These are phyloP conservation scores for Pichia sp. DNA, from an alignment of 1,139 yeast species.

Conservation along the genomic window DNA sequence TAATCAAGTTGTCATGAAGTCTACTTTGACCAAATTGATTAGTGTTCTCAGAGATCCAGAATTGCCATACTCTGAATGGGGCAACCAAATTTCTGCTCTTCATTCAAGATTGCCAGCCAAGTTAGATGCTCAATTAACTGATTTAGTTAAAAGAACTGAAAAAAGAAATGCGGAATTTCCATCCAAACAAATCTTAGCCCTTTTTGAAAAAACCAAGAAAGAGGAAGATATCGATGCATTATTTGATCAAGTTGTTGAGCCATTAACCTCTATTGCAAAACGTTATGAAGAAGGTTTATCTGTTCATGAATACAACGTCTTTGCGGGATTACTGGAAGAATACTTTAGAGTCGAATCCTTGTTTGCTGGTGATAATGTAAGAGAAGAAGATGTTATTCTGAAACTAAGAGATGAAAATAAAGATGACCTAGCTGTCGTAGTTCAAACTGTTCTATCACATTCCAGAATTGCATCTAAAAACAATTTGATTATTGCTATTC, in stretches of 20 bases:
- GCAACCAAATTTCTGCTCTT: constrained; percentile 75
- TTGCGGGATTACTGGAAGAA: constrained; percentile 63
- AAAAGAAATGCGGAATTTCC: constrained; percentile 85
- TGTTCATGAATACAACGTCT: constrained; percentile 77
- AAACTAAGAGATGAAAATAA: constrained; percentile 83
- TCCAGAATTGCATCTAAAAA: constrained; percentile 92
- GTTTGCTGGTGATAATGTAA: constrained; percentile 67
- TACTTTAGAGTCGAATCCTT: constrained; percentile 74
- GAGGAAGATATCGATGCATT: constrained; percentile 44
- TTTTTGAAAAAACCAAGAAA: constrained; percentile 49
- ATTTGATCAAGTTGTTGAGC: constrained; percentile 60
- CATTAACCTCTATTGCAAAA: constrained; percentile 65
- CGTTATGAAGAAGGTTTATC: constrained; percentile 71
- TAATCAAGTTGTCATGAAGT: constrained; percentile 88
- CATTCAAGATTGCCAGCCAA: constrained; percentile 83
- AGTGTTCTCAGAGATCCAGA: constrained; percentile 72
- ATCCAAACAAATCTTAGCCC: constrained; percentile 70
- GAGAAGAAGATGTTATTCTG: constrained; percentile 86
- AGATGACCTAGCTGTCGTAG: constrained; percentile 69
- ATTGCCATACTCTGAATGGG: constrained; percentile 93
- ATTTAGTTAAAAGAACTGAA: constrained; percentile 63
- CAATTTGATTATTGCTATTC: constrained; percentile 78
- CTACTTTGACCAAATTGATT: constrained; percentile 68
- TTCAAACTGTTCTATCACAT: constrained; percentile 74
- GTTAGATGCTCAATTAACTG: constrained; percentile 62